Evolutionary conservation across 2,329 filamentous ascomycete species (phyloP), one percentile per base, ranked within the genome.

Genomic region (Fusarium sp.): DNA sequence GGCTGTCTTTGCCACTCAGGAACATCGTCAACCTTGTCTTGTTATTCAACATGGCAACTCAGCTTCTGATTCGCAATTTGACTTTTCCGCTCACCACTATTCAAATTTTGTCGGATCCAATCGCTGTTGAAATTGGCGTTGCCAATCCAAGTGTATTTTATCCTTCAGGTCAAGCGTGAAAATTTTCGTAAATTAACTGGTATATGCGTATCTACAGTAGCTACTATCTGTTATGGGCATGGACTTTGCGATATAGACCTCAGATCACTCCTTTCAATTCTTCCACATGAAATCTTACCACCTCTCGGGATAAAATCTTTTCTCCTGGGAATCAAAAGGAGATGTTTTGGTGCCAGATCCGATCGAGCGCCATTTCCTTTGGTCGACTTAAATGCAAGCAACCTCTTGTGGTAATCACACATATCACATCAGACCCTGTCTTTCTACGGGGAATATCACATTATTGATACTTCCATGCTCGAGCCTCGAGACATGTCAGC

Each of bases 11-110:
- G 71, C 74, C 73, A 75, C 74, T 50, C 54, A 65, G 58, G 68
- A 73, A 69, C 63, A 62, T 55, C 48, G 40, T 69, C 64, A 66
- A 66, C 60, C 41, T 38, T 48, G 37, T 62, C 54, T 42, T 38
- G 27, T 70, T 53, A 57, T 60, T 23, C 38, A 40, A 46, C 37
- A 50, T 30, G 48, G 45, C 44, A 52, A 44, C 58, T 60, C 48
- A 55, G 41, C 60, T 55, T 70, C 54, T 75, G 71, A 75, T 76
- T 76, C 67, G 71, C 45, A 57, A 60, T 41, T 53, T 52, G 23
- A 20, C 38, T 40, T 55, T 52, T 50, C 35, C 48, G 30, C 66
- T 64, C 56, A 23, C 33, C 70, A 49, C 64, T 54, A 38, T 64
- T 69, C 63, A 62, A 63, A 59, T 44, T 30, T 65, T 58, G 37